Conservation (phyloP, 176 grass and related monocot genomes). For the Carex parvula region DNA sequence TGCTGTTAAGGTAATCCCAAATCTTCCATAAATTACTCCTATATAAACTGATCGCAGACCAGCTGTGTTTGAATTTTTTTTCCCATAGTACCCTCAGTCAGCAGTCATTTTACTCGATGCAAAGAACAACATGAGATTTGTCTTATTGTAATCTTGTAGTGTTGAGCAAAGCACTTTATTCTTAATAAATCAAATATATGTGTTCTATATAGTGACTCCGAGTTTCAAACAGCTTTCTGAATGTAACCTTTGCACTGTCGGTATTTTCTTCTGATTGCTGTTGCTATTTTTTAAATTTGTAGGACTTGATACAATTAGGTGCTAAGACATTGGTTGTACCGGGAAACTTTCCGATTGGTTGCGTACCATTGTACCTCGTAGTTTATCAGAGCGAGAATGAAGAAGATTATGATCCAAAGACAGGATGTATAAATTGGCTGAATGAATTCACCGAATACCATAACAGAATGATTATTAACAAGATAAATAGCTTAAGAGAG, state of each 20-base stretch:
- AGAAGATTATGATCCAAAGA: constrained; percentile 68
- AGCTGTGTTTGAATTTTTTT: not conserved
- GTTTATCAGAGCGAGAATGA: constrained; percentile 56
- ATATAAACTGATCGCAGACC: not conserved
- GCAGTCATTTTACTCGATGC: not conserved
- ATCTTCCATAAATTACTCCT: not conserved
- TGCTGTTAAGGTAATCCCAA: constrained; percentile 40
- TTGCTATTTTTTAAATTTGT: constrained; percentile 27
- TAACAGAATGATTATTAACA: constrained; percentile 54
- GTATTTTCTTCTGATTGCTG: not conserved
- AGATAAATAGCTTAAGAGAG: constrained; percentile 45
- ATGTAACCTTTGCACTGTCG: not conserved
- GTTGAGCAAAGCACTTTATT: not conserved
- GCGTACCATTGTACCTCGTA: constrained; percentile 67
- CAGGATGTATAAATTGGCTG: constrained; percentile 72
- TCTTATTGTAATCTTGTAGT: not conserved
- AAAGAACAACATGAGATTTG: not conserved
- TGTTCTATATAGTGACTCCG: not conserved
- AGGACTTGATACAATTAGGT: constrained; percentile 77
- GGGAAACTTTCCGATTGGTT: constrained; percentile 81
- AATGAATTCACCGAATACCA: constrained; percentile 70
- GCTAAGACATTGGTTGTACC: constrained; percentile 83
- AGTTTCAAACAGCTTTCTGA: not conserved
- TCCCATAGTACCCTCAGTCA: not conserved
- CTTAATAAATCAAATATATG: not conserved